phyloP scores from a whole-genome alignment of 306 rosid genomes.

The Sphenostylis stenocarpa region DNA sequence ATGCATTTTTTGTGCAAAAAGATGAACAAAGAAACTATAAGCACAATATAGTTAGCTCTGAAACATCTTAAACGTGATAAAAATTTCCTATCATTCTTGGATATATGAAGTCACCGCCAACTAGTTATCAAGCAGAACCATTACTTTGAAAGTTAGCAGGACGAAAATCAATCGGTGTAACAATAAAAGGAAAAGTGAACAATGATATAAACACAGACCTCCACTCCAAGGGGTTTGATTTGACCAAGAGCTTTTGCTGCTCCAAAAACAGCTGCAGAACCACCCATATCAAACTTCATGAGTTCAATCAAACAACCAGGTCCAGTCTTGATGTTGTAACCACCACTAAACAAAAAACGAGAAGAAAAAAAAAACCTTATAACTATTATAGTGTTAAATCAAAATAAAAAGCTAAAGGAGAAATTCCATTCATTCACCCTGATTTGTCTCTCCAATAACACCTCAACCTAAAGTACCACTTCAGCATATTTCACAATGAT shows the following conservation, averaged over 20 bases:
- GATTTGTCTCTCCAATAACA: background rate
- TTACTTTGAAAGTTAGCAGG: slow-evolving; percentile 17
- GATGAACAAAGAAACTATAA: background rate
- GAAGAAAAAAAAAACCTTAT: background rate
- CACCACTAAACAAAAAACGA: slow-evolving; percentile 58
- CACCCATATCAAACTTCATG: slow-evolving; percentile 94
- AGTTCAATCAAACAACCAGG: slow-evolving; percentile 82
- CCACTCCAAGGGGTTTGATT: slow-evolving; percentile 90
- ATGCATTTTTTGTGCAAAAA: background rate
- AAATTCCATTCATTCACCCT: slow-evolving; percentile 1
- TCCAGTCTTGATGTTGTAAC: slow-evolving; percentile 97
- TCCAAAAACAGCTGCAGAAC: slow-evolving; percentile 91
- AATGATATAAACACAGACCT: slow-evolving; percentile 53
- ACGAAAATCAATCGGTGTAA: background rate
- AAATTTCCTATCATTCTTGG: background rate
- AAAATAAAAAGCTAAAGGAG: background rate
- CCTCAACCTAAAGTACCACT: slow-evolving; percentile 11
- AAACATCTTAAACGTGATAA: slow-evolving; percentile 12
- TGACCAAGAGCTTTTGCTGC: slow-evolving; percentile 96
- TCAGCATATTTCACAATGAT: background rate
- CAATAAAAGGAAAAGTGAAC: slow-evolving; percentile 17
- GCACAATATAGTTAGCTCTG: background rate
- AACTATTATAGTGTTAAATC: background rate
- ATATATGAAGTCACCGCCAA: slow-evolving; percentile 2
- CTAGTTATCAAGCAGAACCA: slow-evolving; percentile 5